Base-by-base conservation (phyloP, 495 filamentous ascomycete species). In the Aspergillus ellipticus region DNA sequence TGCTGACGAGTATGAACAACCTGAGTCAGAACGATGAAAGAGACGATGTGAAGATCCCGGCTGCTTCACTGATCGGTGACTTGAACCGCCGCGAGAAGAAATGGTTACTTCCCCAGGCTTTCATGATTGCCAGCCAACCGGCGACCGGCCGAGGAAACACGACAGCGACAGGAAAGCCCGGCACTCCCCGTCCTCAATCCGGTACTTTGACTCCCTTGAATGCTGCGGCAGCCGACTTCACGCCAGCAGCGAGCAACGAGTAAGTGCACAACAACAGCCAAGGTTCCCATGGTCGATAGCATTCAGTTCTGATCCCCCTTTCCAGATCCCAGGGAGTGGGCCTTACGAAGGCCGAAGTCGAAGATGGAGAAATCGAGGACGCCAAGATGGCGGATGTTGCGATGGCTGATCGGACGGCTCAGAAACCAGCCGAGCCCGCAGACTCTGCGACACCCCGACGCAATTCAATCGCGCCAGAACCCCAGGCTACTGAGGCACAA, bases 21-120 rank as follows among this genome's bases (percentile, higher is more conserved):
- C 64, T 89, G 17, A 79, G 79, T 37, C 82, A 85, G 55, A 84
- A 85, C 41, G 87, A 92, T 24, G 81, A 86, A 49, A 81, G 92
- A 60, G 88, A 92, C 58, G 95, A 99, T 74, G 76, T 99, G 20
- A 90, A 93, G 58, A 85, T 96, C 45, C 87, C 93, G 1, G 92
- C 91, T n/a, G 85, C 86, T 39, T 92, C 92, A 1, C 67, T 96
- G 13, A 81, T 89, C 39, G 91, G 86, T n/a, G 84, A 89, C 53
- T 78, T 99, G 37, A 89, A 89, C 70, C 86, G 82, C 59, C 76
- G 88, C 37, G 83, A 90, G 63, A 83, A 86, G 62, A 82, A 83
- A 58, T 97, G 91, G 94, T 78, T 96, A 45, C 80, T 95, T 62
- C 88, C 90, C 22, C 89, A 93, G 63, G 88, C 85, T 20, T 96